Conservation (phyloP, 164 flowering plant genomes). For the Akebia trifoliata region DNA sequence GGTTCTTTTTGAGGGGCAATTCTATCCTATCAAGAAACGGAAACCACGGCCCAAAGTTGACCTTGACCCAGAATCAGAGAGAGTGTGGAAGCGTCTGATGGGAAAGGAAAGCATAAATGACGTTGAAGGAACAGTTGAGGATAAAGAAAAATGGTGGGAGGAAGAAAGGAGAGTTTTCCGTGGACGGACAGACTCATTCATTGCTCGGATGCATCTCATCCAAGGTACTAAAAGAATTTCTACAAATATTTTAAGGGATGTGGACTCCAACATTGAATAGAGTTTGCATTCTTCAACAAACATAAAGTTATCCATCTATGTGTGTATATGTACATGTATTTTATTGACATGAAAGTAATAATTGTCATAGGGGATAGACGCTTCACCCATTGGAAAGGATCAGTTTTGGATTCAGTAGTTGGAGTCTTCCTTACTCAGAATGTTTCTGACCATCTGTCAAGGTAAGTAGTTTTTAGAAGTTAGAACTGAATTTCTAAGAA, state of each 20-base stretch:
- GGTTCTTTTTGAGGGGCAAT: slow-evolving; percentile 48
- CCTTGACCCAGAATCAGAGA: slow-evolving; percentile 79
- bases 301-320: neutral
- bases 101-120: slow-evolving; percentile 55
- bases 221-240: slow-evolving; percentile 54
- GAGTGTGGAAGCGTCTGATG: slow-evolving; percentile 86
- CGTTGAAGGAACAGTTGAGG: slow-evolving; percentile 60
- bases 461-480: slow-evolving; percentile 27
- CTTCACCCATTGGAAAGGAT: slow-evolving; percentile 57
- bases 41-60: slow-evolving; percentile 74
- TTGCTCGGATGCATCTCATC: slow-evolving; percentile 95
- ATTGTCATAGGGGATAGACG: slow-evolving; percentile 45
- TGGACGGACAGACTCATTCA: slow-evolving; percentile 83
- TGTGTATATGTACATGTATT: neutral
- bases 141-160: slow-evolving; percentile 86
- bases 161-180: slow-evolving; percentile 69
- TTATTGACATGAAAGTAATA: neutral
- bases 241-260: too few relatives aligned
- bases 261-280: too few relatives aligned
- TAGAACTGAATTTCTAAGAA: neutral
- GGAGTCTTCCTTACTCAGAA: slow-evolving; percentile 71
- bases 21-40: slow-evolving; percentile 39
- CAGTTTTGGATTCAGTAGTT: slow-evolving; percentile 61
- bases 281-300: neutral
- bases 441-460: slow-evolving; percentile 61